A percentile compares a stretch with the other conserved stretches of the same genome.
Conservation (phyloP, 345 rosid species). For the Gossypium rotundifolium region DNA sequence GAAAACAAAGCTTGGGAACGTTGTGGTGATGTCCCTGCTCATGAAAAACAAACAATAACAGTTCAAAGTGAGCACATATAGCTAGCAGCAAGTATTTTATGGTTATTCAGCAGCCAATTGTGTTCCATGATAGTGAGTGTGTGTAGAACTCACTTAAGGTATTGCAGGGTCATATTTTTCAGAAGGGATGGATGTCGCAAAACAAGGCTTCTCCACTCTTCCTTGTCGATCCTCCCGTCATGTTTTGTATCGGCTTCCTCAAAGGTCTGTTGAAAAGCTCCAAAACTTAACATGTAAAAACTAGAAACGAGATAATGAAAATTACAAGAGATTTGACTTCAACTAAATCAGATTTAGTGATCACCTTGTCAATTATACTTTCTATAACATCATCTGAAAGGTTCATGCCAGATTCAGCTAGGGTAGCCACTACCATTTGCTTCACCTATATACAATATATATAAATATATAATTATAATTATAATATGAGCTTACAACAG, state of each 20-base stretch:
- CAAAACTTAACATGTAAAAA: background rate
- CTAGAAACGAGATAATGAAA: background rate
- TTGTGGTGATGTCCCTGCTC: conserved; percentile 87
- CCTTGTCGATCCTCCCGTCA: conserved; percentile 90
- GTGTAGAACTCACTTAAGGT: conserved; percentile 69
- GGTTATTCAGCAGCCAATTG: background rate
- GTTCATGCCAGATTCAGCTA: conserved; percentile 99
- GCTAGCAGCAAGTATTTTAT: background rate
- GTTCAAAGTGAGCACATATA: background rate
- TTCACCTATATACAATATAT: conserved; percentile 49
- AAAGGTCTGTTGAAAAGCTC: conserved; percentile 58
- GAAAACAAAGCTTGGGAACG: conserved; percentile 97
- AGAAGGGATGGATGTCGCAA: conserved; percentile 83
- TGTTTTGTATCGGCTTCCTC: conserved; percentile 98
- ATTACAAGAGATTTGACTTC: background rate
- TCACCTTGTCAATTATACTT: conserved; percentile 91
- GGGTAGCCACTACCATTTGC: conserved; percentile 99
- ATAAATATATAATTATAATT: background rate
- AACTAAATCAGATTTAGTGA: background rate
- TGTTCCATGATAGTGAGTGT: background rate
- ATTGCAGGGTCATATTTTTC: conserved; percentile 97
- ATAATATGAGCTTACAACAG: background rate
- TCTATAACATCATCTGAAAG: conserved; percentile 86
- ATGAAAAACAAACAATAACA: conserved; percentile 2
- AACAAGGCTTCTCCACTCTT: conserved; percentile 96